A percentile compares a stretch with the other conserved stretches of the same genome.
These are phyloP conservation scores for Hibiscus tridactylites DNA, from an alignment of 345 rosid species.

Conservation along the genomic window DNA sequence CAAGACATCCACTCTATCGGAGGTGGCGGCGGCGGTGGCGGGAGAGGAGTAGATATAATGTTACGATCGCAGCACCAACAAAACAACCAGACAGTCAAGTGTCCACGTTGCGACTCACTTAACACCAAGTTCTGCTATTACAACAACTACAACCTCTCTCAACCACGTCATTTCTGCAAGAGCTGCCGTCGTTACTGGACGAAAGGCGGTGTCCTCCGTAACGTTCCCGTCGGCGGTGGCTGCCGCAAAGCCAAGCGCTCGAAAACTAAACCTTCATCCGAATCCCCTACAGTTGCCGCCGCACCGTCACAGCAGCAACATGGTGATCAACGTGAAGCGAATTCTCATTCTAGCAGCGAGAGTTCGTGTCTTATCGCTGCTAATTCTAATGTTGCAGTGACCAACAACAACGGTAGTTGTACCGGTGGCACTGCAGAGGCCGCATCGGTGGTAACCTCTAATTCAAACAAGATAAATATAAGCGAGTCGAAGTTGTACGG, in stretches of 20 bases:
- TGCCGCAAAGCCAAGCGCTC: slow-evolving; percentile 71
- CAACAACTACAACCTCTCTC: slow-evolving; percentile 96
- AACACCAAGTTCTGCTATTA: slow-evolving; percentile 97
- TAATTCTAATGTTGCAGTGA: slow-evolving; percentile 18
- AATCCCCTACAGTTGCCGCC: neutral
- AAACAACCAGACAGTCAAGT: slow-evolving; percentile 69
- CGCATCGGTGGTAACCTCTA: slow-evolving; percentile 39
- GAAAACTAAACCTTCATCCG: slow-evolving; percentile 31
- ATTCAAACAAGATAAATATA: slow-evolving; percentile 19
- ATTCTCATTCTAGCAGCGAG: slow-evolving; percentile 69
- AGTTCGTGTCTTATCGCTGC: slow-evolving; percentile 69
- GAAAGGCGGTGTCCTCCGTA: slow-evolving; percentile 91
- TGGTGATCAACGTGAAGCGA: slow-evolving; percentile 23
- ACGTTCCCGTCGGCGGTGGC: slow-evolving; percentile 93
- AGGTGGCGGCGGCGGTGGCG: slow-evolving; percentile 33
- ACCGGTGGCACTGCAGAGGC: slow-evolving; percentile 21
- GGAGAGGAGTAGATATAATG: slow-evolving; percentile 58
- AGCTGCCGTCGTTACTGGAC: slow-evolving; percentile 98
- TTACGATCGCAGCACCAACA: slow-evolving; percentile 56
- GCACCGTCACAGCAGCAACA: slow-evolving; percentile 6
- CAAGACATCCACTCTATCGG: slow-evolving; percentile 52
- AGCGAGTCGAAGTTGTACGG: slow-evolving; percentile 22
- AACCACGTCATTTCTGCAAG: slow-evolving; percentile 98
- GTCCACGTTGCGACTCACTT: slow-evolving; percentile 83
- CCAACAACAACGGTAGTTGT: neutral